These are phyloP conservation scores for Nepenthes alata DNA, from an alignment of 179 eudicot genomes.

Conservation along the genomic window DNA sequence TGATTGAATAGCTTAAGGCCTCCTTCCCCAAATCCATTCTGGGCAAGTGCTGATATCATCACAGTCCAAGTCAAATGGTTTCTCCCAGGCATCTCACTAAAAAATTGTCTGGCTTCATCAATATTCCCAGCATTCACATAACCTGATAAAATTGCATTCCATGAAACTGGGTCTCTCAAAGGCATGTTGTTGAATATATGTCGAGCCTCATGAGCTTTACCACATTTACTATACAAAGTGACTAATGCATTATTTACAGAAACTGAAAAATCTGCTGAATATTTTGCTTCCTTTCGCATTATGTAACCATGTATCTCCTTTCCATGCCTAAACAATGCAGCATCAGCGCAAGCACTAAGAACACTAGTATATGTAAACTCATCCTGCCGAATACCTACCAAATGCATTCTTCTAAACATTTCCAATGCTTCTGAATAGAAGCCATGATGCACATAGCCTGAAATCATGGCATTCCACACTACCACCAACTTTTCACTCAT, in stretches of 20 bases:
- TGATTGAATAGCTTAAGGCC: constrained; percentile 41
- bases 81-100: constrained; percentile 37
- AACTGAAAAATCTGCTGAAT: constrained; percentile 20
- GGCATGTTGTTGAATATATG: constrained; percentile 39
- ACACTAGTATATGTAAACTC: constrained; percentile 59
- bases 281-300: constrained; percentile 29
- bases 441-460: constrained; percentile 54
- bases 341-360: constrained; percentile 53
- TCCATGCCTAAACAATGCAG: constrained; percentile 31
- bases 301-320: constrained; percentile 46
- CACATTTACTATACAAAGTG: constrained; percentile 47
- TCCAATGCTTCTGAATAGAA: constrained; percentile 32
- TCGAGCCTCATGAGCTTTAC: constrained; percentile 35
- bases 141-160: constrained; percentile 49
- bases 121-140: constrained; percentile 29
- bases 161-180: constrained; percentile 42
- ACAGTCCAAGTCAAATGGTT: constrained; percentile 50
- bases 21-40: constrained; percentile 53
- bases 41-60: constrained; percentile 56
- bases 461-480: constrained; percentile 64
- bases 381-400: constrained; percentile 29
- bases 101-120: constrained; percentile 35
- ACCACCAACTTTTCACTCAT: constrained; percentile 33
- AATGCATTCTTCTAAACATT: constrained; percentile 37
- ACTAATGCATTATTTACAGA: constrained; percentile 49